Evolutionary conservation across 2,329 filamentous ascomycete species (phyloP), one percentile per base, ranked within the genome.

Genomic region (Incumbomyces lentus): DNA sequence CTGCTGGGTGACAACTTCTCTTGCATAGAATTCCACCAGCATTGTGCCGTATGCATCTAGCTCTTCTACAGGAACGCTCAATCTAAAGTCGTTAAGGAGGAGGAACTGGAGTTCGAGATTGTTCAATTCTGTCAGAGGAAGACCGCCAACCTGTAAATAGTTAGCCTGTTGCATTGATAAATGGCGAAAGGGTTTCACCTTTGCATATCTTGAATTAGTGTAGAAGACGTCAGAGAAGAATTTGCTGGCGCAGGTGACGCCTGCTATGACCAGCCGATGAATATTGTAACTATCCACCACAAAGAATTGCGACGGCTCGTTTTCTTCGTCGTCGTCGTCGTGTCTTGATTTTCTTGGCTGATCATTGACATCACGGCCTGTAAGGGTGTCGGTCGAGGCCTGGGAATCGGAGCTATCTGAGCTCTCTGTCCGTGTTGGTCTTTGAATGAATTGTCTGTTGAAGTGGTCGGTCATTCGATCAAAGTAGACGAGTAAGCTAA

Each of bases 141-240:
- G 74, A 40, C 92, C 92, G 51, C 92, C 92, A 60, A 98, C 92
- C 90, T 98, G 52, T 41, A 39, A 42, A 42, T 4, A 7, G 43
- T 62, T 53, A 60, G 54, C 32, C 42, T 49, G 8, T 31, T 32
- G 38, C 12, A 32, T 16, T 37, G n/a, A 36, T 6, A 17, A n/a
- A 16, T 18, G 33, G 13, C 32, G 22, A 26, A 30, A 48, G 38
- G 30, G 13, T 68, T 73, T 53, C 74, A 95, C 92, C 84, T 96
- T 98, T 50, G 92, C 92, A 64, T 98, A 98, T 80, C 92, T 79
- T 46, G 92, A 96, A 66, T 98, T 98, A 8, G 92, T 98, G 64
- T 96, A 98, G 60, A 98, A 98, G 34, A 96, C 90, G 68, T 98
- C 80, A 4, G 90, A 96, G 68, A 98, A 98, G 74, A 96, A 98